Evolutionary conservation across 2,329 filamentous ascomycete species (phyloP).

Genomic region (Thielaviopsis punctulata): DNA sequence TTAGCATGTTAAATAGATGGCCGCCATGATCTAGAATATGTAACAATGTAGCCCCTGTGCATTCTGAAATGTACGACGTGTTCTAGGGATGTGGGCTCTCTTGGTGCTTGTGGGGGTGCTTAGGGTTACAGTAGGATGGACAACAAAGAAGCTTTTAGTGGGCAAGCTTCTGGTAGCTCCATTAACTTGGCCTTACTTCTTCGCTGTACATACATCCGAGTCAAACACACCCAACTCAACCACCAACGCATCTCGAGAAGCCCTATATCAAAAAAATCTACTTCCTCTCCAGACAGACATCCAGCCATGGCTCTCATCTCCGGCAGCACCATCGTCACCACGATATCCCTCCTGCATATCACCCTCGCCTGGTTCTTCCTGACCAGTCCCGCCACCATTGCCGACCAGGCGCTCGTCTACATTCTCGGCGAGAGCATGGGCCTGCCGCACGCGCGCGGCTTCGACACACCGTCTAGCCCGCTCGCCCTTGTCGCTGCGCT

Average conservation of each 20-base stretch:
- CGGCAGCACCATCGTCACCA: conserved; percentile 62
- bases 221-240: too few relatives aligned
- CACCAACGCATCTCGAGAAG: neutral
- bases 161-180: neutral
- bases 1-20: neutral
- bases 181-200: neutral
- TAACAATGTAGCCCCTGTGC: too few relatives aligned
- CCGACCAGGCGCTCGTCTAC: conserved; percentile 65
- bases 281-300: neutral
- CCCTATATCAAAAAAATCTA: neutral
- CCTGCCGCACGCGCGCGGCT: conserved; percentile 49
- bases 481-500: conserved; percentile 57
- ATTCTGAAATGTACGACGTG: too few relatives aligned
- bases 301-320: conserved; percentile 63
- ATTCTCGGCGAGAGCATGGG: conserved; percentile 71
- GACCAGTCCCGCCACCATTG: conserved; percentile 51
- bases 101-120: too few relatives aligned
- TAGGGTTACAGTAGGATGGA: too few relatives aligned
- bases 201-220: neutral
- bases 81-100: too few relatives aligned
- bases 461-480: conserved; percentile 51
- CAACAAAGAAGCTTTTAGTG: neutral
- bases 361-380: conserved; percentile 74
- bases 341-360: conserved; percentile 68
- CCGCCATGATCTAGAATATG: too few relatives aligned